Evolutionary conservation across 2,329 filamentous ascomycete species (phyloP), one percentile per base, ranked within the genome.

Genomic region (Passalora sequoiae): DNA sequence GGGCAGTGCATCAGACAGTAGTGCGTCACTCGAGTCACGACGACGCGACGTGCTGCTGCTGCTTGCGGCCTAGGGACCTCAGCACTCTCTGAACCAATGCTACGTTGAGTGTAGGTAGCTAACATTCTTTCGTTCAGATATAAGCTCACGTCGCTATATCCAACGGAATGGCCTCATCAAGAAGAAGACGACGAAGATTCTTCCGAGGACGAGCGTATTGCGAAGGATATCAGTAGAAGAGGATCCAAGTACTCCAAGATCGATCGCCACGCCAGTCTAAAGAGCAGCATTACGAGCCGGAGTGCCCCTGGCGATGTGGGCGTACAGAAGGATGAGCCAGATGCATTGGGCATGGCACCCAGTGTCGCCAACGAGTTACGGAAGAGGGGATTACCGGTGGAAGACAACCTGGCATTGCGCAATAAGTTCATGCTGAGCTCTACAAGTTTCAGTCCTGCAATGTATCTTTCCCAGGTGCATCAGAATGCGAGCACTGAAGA

Each of bases 371-470:
- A 83, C 56, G 80, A 87, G 27, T 69, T 98, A 58, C 83, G 84
- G 60, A 77, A 83, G 53, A 73, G 84, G 50, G 89, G 89, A 2
- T 66, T 96, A 30, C 81, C 84, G 0, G 75, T 96, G 10, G 87
- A 96, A 22, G 88, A 96, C 57, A 89, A 97, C 60, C 47, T 62
- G 12, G 53, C 46, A 32, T 37, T 61, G 85, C 84, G 86, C 45
- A 96, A 95, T 62, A 86, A 89, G 51, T 98, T 97, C 67, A 78
- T 98, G 43, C 78, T 98, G 16, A 96, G 89, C 8, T 97, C 91
- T 12, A 97, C 91, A 9, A 89, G 86, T 38, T 98, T 98, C 70
- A 94, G 89, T 1, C 92, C 92, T 2, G 81, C 86, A 3, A 72
- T 95, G 6, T 98, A 96, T 65, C 76, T 98, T 9, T 92, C 91